These are phyloP conservation scores for Smittium mucronatum DNA, from an alignment of 371 early-diverging fungal species.

Conservation along the genomic window DNA sequence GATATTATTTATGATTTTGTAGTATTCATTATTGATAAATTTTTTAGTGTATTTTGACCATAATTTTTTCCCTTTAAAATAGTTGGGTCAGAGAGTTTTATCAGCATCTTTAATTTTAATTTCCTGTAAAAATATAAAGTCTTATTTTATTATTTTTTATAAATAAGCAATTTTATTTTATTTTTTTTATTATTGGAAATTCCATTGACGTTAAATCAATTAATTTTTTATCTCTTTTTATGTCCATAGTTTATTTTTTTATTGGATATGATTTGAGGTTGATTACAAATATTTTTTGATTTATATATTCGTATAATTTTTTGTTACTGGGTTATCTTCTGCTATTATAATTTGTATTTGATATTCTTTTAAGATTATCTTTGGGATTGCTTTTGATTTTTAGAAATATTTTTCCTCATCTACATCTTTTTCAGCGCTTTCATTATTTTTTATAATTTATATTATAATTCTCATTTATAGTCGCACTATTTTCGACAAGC, in stretches of 20 bases:
- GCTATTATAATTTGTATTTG: neutral
- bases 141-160: neutral
- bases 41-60: neutral
- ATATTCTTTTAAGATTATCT: neutral
- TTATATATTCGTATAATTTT: neutral
- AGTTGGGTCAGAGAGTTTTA: neutral
- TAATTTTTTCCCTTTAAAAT: neutral
- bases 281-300: too few relatives aligned
- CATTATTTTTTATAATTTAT: too few relatives aligned
- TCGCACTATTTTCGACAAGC: too few relatives aligned
- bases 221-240: neutral
- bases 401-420: neutral
- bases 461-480: too few relatives aligned
- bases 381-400: too few relatives aligned
- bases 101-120: constrained; percentile 6
- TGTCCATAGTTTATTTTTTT: too few relatives aligned
- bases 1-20: constrained; percentile 4
- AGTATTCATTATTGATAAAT: neutral
- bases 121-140: constrained; percentile 11
- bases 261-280: too few relatives aligned
- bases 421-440: neutral
- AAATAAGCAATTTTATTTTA: neutral
- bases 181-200: neutral
- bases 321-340: neutral
- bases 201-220: neutral